Percentiles rank a stretch among this genome's conserved stretches.
These are phyloP conservation scores for Dichomitus squalens DNA, from an alignment of 1,284 basidiomycete genomes.

Conservation along the genomic window DNA sequence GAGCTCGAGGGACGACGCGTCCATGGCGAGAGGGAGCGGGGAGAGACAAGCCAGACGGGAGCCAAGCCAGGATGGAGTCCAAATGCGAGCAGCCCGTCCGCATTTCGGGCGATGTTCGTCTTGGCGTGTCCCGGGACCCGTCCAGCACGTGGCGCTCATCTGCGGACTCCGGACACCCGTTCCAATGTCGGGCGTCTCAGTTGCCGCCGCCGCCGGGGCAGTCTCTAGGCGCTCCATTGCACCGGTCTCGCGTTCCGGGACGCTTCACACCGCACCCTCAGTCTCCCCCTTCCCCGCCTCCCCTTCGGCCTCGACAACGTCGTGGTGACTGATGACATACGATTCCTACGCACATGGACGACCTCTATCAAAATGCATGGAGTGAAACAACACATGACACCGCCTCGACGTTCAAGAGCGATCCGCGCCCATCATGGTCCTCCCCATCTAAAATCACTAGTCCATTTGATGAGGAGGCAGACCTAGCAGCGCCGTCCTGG, in stretches of 20 bases:
- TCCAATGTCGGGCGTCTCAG: background rate
- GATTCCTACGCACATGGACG: slow-evolving; percentile 43
- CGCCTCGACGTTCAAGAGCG: slow-evolving; percentile 11
- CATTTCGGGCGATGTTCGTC: slow-evolving; percentile 6
- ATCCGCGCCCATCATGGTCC: slow-evolving; percentile 30
- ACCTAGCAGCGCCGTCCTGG: slow-evolving; percentile 57
- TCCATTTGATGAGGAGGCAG: slow-evolving; percentile 46
- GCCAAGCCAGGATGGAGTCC: slow-evolving; percentile 13
- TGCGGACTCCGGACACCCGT: slow-evolving; percentile 8
- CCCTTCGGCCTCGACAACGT: slow-evolving; percentile 1
- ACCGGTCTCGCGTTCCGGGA: background rate
- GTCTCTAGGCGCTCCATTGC: too few relatives aligned
- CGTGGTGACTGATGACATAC: slow-evolving; percentile 19
- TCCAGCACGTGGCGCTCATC: background rate
- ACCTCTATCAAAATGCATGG: slow-evolving; percentile 72
- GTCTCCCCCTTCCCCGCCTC: slow-evolving; percentile 6
- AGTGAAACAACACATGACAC: slow-evolving; percentile 41
- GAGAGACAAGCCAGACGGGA: slow-evolving; percentile 19
- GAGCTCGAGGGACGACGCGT: slow-evolving; percentile 41
- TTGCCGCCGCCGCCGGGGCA: background rate
- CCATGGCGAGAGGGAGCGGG: slow-evolving; percentile 32
- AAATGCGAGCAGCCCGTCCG: slow-evolving; percentile 22
- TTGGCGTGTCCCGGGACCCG: slow-evolving; percentile 15
- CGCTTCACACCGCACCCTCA: background rate
- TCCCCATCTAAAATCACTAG: slow-evolving; percentile 23